A percentile compares a stretch with the other conserved stretches of the same genome.
Evolutionary conservation across 805 yeast species (phyloP).

Genomic region (Jamesozyma gamospora): DNA sequence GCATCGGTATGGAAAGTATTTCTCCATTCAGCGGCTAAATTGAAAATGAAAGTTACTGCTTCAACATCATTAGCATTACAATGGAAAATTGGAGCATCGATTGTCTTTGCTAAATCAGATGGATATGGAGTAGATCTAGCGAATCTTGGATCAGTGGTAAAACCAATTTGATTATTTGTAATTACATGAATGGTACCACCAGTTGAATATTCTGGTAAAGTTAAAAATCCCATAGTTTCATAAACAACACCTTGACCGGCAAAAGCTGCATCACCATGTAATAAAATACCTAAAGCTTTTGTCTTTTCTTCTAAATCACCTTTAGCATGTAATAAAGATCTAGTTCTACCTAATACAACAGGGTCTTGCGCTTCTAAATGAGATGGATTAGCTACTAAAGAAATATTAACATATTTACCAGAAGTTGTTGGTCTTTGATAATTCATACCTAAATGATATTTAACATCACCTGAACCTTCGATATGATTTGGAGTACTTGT

Average conservation of each 20-base stretch:
- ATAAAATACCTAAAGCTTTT: slow-evolving; percentile 83
- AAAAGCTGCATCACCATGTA: slow-evolving; percentile 99
- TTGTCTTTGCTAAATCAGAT: slow-evolving; percentile 91
- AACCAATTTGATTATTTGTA: slow-evolving; percentile 97
- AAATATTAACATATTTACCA: slow-evolving; percentile 90
- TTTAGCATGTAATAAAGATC: slow-evolving; percentile 90
- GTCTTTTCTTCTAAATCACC: slow-evolving; percentile 70
- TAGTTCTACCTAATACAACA: slow-evolving; percentile 93
- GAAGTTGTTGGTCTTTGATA: slow-evolving; percentile 98
- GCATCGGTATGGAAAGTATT: slow-evolving; percentile 94
- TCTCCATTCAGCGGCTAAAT: slow-evolving; percentile 98
- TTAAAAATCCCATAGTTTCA: slow-evolving; percentile 93
- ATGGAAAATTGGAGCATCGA: slow-evolving; percentile 98
- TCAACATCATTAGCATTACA: slow-evolving; percentile 98
- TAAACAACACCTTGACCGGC: slow-evolving; percentile 98
- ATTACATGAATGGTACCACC: slow-evolving; percentile 98
- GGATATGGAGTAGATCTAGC: slow-evolving; percentile 98
- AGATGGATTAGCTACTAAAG: slow-evolving; percentile 97
- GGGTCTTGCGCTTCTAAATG: slow-evolving; percentile 99
- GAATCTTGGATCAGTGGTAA: slow-evolving; percentile 96
- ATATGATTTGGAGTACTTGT: slow-evolving; percentile 54
- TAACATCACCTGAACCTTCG: slow-evolving; percentile 98
- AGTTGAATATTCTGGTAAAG: slow-evolving; percentile 88
- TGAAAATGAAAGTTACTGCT: slow-evolving; percentile 81
- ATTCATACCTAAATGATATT: slow-evolving; percentile 98